Conservation (phyloP, 1,284 basidiomycete genomes). For the Phlebopus sp. region DNA sequence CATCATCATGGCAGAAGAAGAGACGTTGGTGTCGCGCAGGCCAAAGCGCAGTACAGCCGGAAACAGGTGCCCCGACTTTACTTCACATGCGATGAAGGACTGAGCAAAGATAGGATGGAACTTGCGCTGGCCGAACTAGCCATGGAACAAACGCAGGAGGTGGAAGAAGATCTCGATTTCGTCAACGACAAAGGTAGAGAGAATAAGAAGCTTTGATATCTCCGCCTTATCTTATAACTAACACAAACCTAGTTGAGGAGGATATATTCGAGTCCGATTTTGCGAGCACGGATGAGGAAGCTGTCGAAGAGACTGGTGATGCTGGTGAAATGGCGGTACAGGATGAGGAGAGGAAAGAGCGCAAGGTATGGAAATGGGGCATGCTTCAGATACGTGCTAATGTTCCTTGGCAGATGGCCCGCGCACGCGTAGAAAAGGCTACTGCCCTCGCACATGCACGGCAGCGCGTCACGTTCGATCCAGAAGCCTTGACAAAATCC, state of each 20-base stretch:
- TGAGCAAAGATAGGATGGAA: constrained; percentile 54
- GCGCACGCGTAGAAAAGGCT: constrained; percentile 54
- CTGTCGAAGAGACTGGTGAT: constrained; percentile 48
- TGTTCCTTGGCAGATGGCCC: constrained; percentile 41
- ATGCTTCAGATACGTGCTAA: too few relatives aligned
- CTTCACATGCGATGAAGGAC: neutral
- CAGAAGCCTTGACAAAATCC: constrained; percentile 36
- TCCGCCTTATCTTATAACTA: neutral
- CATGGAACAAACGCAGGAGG: constrained; percentile 55
- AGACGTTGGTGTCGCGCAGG: constrained; percentile 56
- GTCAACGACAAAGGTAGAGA: constrained; percentile 52
- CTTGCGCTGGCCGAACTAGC: constrained; percentile 70
- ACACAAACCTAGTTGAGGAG: constrained; percentile 56
- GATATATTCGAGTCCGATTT: constrained; percentile 81
- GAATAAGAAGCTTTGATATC: neutral
- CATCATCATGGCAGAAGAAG: constrained; percentile 35
- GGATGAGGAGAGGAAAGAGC: constrained; percentile 59
- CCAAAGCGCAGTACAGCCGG: constrained; percentile 70
- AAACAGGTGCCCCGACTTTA: constrained; percentile 48
- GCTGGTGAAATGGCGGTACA: constrained; percentile 53
- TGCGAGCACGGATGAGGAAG: constrained; percentile 77
- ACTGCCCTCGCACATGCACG: constrained; percentile 64
- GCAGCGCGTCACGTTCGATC: constrained; percentile 62
- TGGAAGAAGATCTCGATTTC: constrained; percentile 73
- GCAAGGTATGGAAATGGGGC: constrained; percentile 53